Evolutionary conservation across 2,329 filamentous ascomycete genomes (phyloP), one percentile per base, ranked within the genome.

Genomic region (Fusarium marasasianum): DNA sequence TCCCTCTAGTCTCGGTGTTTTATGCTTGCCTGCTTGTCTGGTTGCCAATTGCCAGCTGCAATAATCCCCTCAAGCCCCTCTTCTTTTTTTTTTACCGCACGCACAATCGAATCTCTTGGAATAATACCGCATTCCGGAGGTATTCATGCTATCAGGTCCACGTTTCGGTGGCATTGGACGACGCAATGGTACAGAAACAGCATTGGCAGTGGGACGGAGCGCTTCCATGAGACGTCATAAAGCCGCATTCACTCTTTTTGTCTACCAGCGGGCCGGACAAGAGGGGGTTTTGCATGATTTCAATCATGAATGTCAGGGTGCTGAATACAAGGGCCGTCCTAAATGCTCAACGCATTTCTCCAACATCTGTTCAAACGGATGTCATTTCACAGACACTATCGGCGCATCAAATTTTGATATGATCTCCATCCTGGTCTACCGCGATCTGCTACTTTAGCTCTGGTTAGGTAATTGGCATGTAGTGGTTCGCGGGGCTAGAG

Each of bases 121-220:
- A 73, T 73, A 73, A 73, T 73, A 73, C 56, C 71, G 62, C 71
- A 72, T 72, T 37, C 70, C 29, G 37, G 48, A 51, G 29, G 29
- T 24, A 57, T 71, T 67, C 65, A 38, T 61, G 54, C 33, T 58
- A 35, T 53, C 31, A 50, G 66, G 51, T 66, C 71, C 72, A 72
- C 67, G 71, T 72, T 74, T 66, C 67, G 67, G 67, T 50, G 66
- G 63, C 65, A 74, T 71, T 72, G 71, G 67, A 68, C 68, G 67
- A 69, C 63, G 55, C 55, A 71, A 58, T 66, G 58, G 50, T 53
- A 37, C 58, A 70, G 60, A 55, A 60, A 58, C 47, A 35, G 57
- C 40, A 58, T 54, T 43, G 64, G 22, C 65, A 56, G 66, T 74
- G 71, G 61, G 71, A 73, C 61, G 31, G 56, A 35, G 57, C 55